phyloP scores from a whole-genome alignment of 2,329 filamentous ascomycete species.

The Pseudogymnoascus sp. region DNA sequence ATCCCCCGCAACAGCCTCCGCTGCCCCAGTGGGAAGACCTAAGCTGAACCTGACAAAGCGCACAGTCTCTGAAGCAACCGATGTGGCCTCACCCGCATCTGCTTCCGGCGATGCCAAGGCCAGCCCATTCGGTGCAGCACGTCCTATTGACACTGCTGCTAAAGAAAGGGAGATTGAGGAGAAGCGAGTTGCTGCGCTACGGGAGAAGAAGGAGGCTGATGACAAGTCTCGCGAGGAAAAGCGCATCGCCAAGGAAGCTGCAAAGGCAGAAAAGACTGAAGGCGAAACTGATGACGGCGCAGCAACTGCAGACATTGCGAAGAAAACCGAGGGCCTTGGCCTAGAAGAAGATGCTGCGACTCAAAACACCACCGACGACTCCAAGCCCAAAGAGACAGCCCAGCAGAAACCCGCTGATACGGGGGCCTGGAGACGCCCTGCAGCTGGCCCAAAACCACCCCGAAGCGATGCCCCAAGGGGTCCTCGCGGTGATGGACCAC shows the following conservation, averaged over 20 bases:
- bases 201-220: conserved; percentile 71
- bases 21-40: conserved; percentile 59
- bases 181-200: conserved; percentile 65
- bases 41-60: conserved; percentile 84
- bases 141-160: conserved; percentile 86
- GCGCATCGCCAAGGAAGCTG: conserved; percentile 55
- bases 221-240: conserved; percentile 51
- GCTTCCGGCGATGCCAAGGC: conserved; percentile 65
- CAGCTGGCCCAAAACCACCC: conserved; percentile 33
- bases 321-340: conserved; percentile 27
- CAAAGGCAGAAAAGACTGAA: conserved; percentile 29
- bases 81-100: conserved; percentile 43
- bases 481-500: conserved; percentile 30
- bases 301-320: conserved; percentile 20
- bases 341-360: conserved; percentile 30
- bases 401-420: conserved; percentile 48
- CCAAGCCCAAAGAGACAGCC: conserved; percentile 39
- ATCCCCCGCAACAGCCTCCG: conserved; percentile 53
- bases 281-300: conserved; percentile 24
- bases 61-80: conserved; percentile 69
- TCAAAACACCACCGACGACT: conserved; percentile 38
- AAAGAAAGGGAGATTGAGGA: conserved; percentile 87
- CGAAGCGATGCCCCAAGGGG: conserved; percentile 32
- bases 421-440: conserved; percentile 52
- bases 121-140: conserved; percentile 87